These are phyloP conservation scores for Calonectria montana DNA, from an alignment of 2,329 filamentous ascomycete species.

Conservation along the genomic window DNA sequence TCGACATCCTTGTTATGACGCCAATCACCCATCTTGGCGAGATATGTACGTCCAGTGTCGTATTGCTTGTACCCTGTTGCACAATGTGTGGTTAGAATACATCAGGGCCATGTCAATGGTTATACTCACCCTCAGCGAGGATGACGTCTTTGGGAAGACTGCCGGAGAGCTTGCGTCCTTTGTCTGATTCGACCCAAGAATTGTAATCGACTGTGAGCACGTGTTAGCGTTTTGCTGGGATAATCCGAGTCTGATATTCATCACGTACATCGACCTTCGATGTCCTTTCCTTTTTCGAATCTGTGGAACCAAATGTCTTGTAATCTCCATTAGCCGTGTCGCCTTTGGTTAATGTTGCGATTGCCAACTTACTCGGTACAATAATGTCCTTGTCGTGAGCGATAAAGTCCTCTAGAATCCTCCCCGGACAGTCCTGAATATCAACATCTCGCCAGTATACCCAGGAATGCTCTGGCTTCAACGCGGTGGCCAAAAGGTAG, in stretches of 20 bases:
- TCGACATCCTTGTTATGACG: conserved; percentile 91
- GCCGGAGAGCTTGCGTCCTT: conserved; percentile 79
- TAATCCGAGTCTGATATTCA: background rate
- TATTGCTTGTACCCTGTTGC: conserved; percentile 87
- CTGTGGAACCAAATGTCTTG: conserved; percentile 97
- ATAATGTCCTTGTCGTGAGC: conserved; percentile 93
- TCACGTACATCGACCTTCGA: conserved; percentile 90
- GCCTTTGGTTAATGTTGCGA: background rate
- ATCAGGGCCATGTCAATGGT: background rate
- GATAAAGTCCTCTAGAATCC: conserved; percentile 94
- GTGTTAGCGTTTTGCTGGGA: conserved; percentile 26
- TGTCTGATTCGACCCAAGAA: conserved; percentile 95
- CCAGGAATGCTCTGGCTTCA: conserved; percentile 97
- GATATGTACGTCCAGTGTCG: conserved; percentile 88
- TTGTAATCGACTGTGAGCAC: conserved; percentile 87
- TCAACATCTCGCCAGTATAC: conserved; percentile 99
- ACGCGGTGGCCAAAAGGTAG: conserved; percentile 83
- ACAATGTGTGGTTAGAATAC: conserved; percentile 30
- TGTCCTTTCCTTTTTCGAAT: conserved; percentile 82
- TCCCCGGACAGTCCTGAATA: conserved; percentile 88
- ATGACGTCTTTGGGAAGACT: conserved; percentile 83
- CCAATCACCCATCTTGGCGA: conserved; percentile 94
- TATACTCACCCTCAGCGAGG: conserved; percentile 82
- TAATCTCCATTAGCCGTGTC: conserved; percentile 40
- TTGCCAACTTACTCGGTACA: conserved; percentile 83